Evolutionary conservation across 148 eudicot species (phyloP), one percentile per base, ranked within the genome.

Genomic region (Silene uniflora): DNA sequence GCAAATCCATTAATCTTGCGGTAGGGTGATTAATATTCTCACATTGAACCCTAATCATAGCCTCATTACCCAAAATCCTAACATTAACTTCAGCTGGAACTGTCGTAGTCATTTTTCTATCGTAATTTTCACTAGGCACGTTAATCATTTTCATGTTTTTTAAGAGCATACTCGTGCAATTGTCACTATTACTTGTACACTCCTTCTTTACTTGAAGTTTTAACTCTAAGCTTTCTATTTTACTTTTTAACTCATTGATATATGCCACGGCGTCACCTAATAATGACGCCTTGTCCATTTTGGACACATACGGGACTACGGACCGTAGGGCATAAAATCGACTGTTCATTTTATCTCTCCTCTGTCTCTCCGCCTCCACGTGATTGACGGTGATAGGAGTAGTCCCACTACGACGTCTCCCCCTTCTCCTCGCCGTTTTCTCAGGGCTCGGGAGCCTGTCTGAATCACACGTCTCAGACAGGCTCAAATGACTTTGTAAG

Each of bases 261-360:
- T 94, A 94, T 2, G 87, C 76, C 3, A 94, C 97, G 0, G 98
- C 89, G 66, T 91, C 98, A 3, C 88, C 83, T 12, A 94, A 83
- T 52, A 94, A 63, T 9, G 98, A 91, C 0, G 98, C 98, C 83
- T 94, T 94, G 77, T 94, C 97, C 98, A 94, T 91, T 74, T 85
- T 87, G 3, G 96, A 87, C 29, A 94, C 98, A 17, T 81, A 87
- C 6, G 98, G 98, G 47, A 94, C 96, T 24, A 87, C 98, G 0
- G 98, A 82, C 0, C 98, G 87, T 9, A 94, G 90, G 0, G 96
- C 95, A 77, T 90, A 94, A 83, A 94, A 94, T 18, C 96, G 81
- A 61, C 80, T 89, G 78, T 94, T 91, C 74, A 94, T 95, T 88
- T 87, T 94, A 82, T 94, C 97, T 58, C 98, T 84, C 66, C 98